Percentiles rank a stretch among this genome's conserved stretches.
Conservation (phyloP, 2,329 filamentous ascomycete species). For the Fusarium ambrosium region DNA sequence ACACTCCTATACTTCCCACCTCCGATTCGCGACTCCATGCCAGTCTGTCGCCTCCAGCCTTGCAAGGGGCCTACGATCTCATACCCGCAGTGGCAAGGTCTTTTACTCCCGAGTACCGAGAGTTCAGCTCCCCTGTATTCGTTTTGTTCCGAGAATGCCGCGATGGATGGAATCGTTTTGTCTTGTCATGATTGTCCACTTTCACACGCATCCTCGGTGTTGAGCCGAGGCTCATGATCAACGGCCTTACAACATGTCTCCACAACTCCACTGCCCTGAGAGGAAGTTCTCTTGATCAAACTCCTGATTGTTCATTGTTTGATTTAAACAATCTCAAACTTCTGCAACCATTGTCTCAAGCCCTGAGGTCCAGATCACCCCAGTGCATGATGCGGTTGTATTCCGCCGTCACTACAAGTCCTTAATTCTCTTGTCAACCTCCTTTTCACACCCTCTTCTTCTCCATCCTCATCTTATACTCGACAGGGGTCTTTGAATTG, state of each 20-base stretch:
- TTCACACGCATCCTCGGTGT: constrained; percentile 34
- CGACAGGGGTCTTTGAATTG: constrained; percentile 40
- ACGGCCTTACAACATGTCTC: constrained; percentile 21
- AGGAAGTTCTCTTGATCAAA: constrained; percentile 13
- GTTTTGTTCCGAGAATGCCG: neutral
- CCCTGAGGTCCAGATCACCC: constrained; percentile 21
- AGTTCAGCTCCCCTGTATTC: neutral
- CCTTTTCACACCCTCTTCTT: constrained; percentile 41
- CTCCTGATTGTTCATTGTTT: constrained; percentile 20
- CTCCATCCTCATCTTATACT: constrained; percentile 14
- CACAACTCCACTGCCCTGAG: constrained; percentile 20
- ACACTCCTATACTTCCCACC: constrained; percentile 14
- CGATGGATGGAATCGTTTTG: neutral
- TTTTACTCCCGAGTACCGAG: constrained; percentile 6
- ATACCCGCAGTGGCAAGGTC: constrained; percentile 32
- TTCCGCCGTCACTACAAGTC: constrained; percentile 23
- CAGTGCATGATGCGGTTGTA: constrained; percentile 38
- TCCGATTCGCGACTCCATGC: constrained; percentile 37
- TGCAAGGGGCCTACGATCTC: constrained; percentile 39
- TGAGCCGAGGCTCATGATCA: constrained; percentile 37
- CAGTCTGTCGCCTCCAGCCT: constrained; percentile 18
- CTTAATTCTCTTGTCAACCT: constrained; percentile 24
- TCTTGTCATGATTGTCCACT: constrained; percentile 14
- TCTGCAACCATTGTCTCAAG: constrained; percentile 15
- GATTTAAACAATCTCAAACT: constrained; percentile 11